These are phyloP conservation scores for Hyphopichia buzzinii DNA, from an alignment of 1,139 yeast genomes.

Conservation along the genomic window DNA sequence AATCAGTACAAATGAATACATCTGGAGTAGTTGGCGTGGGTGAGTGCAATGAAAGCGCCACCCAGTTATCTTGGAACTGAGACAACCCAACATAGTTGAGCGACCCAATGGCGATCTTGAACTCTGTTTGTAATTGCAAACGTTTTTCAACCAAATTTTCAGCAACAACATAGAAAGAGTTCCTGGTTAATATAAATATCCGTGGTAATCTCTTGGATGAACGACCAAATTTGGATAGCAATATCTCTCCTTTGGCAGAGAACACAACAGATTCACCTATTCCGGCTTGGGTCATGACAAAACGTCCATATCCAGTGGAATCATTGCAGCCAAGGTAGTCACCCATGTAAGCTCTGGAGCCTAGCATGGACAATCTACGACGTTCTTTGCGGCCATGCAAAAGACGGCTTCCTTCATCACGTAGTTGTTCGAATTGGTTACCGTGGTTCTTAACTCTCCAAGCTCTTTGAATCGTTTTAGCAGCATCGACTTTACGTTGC, in stretches of 20 bases:
- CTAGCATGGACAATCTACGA: conserved; percentile 81
- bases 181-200: conserved; percentile 65
- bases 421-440: conserved; percentile 73
- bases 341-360: conserved; percentile 90
- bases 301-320: conserved; percentile 66
- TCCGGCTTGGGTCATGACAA: conserved; percentile 63
- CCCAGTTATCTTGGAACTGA: conserved; percentile 87
- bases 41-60: conserved; percentile 62
- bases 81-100: conserved; percentile 71
- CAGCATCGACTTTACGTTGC: conserved; percentile 83
- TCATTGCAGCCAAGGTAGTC: conserved; percentile 89
- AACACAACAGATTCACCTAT: conserved; percentile 71
- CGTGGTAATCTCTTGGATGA: conserved; percentile 80
- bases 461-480: conserved; percentile 76
- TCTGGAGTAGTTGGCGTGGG: conserved; percentile 67
- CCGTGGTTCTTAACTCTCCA: conserved; percentile 84
- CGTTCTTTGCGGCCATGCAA: conserved; percentile 83
- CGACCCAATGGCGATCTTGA: conserved; percentile 55
- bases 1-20: conserved; percentile 71
- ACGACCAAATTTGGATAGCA: conserved; percentile 87
- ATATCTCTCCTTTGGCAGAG: conserved; percentile 76
- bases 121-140: conserved; percentile 65
- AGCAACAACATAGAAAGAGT: conserved; percentile 64
- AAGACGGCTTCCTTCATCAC: conserved; percentile 77
- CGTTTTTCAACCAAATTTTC: conserved; percentile 74